Evolutionary conservation across 331 rosid genomes (phyloP).

Genomic region (Quercus lobata): DNA sequence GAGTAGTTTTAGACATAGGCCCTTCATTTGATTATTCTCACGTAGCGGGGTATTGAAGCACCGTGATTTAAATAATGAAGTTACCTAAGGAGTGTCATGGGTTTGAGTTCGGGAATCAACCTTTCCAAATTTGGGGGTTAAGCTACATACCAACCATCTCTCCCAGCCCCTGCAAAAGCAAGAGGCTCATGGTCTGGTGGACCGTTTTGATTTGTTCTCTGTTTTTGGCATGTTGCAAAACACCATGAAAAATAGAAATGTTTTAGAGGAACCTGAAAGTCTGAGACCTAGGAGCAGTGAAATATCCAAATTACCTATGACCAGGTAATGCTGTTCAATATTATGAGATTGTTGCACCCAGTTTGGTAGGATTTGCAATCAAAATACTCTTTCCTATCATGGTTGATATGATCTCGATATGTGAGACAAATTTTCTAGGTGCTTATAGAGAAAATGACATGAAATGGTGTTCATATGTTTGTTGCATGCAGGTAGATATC

Average conservation of each 20-base stretch:
- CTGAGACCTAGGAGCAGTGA: neutral
- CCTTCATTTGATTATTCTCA: neutral
- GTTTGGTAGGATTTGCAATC: neutral
- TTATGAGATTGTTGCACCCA: neutral
- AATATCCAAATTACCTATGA: neutral
- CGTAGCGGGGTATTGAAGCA: neutral
- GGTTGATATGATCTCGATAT: neutral
- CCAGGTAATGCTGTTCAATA: neutral
- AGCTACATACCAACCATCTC: too few relatives aligned
- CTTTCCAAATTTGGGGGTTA: too few relatives aligned
- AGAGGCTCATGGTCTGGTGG: too few relatives aligned
- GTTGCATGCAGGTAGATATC: conserved; percentile 38
- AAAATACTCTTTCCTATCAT: neutral
- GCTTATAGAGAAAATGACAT: neutral
- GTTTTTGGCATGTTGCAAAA: neutral
- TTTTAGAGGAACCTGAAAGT: neutral
- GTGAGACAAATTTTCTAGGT: neutral
- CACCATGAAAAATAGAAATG: neutral
- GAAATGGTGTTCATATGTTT: neutral
- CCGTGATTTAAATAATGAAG: neutral
- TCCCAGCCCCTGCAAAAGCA: too few relatives aligned
- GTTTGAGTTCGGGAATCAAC: too few relatives aligned
- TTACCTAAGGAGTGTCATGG: neutral
- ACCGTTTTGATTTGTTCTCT: neutral
- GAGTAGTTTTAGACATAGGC: neutral